Base-by-base conservation (phyloP, 179 eudicot genomes). In the Beta corolliflora region DNA sequence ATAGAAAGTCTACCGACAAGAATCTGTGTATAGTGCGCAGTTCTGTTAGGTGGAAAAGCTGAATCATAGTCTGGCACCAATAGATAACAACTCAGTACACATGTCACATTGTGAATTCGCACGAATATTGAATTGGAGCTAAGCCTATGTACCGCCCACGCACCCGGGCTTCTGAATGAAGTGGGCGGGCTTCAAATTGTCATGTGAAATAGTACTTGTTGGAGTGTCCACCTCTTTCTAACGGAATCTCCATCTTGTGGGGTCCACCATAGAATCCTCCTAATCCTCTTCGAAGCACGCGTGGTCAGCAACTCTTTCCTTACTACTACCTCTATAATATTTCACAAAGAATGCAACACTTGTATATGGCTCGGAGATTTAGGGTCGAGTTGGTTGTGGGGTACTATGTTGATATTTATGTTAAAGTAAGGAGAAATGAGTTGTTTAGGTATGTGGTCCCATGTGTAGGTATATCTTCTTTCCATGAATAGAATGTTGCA, bases 241-340 rank as follows among this genome's bases (percentile, higher is more conserved):
- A 6, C 9, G 9, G n/a, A n/a, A 18, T 59, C 10, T 8, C 23
- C 7, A 6, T 6, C 2, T 59, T 59, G 11, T 59, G 7, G 64
- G 64, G 64, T n/a, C 64, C 64, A 8, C 25, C 7, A 59, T 36
- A 48, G 71, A 46, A 80, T 73, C 82, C 61, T 19, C 61, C 4
- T 60, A 29, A 72, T 80, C 82, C 44, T 80, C 71, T 46, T 72
- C 50, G 52, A 69, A 25, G 60, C 77, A 80, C 77, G 82, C 72
- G 82, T 58, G 59, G 59, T 25, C 80, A 18, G 19, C 63, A 25
- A 64, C 4, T 58, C 6, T 19, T 53, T 25, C 12, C 52, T 48
- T 0, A 9, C 52, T 48, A 6, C 52, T 31, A 31, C 52, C 52
- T 0, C 52, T 4, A 5, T n/a, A n/a, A n/a, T n/a, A n/a, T 48